Evolutionary conservation across 176 grass and related monocot species (phyloP).

Genomic region (Oropetium thomaeum): DNA sequence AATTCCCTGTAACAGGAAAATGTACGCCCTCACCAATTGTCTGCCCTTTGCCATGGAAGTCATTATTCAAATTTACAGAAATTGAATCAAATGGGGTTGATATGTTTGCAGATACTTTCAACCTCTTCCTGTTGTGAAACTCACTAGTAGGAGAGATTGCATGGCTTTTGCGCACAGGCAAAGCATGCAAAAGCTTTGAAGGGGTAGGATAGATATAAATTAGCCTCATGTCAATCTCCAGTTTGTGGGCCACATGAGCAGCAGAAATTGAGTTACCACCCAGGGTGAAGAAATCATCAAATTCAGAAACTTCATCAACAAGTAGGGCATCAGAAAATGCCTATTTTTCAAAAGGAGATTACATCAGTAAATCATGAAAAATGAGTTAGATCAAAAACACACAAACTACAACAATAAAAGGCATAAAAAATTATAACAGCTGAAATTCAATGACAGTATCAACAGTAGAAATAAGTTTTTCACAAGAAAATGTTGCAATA

Average conservation of each 20-base stretch:
- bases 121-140: constrained; percentile 28
- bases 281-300: constrained; percentile 80
- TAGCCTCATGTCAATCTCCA: constrained; percentile 79
- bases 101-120: constrained; percentile 19
- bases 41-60: constrained; percentile 9
- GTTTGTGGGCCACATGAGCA: constrained; percentile 67
- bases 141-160: constrained; percentile 23
- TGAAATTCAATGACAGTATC: background rate
- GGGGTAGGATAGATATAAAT: constrained; percentile 74
- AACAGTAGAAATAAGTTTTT: background rate
- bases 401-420: background rate
- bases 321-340: constrained; percentile 66
- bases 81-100: background rate
- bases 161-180: constrained; percentile 25
- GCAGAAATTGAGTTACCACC: constrained; percentile 91
- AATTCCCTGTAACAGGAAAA: constrained; percentile 17
- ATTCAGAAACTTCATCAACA: constrained; percentile 67
- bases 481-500: background rate
- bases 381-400: constrained; percentile 5
- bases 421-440: background rate
- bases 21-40: constrained; percentile 15
- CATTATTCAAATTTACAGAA: background rate
- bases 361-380: constrained; percentile 22
- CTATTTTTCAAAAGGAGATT: constrained; percentile 33
- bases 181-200: constrained; percentile 55